phyloP scores from a whole-genome alignment of 306 rosid genomes.

The Calophaca sinica region DNA sequence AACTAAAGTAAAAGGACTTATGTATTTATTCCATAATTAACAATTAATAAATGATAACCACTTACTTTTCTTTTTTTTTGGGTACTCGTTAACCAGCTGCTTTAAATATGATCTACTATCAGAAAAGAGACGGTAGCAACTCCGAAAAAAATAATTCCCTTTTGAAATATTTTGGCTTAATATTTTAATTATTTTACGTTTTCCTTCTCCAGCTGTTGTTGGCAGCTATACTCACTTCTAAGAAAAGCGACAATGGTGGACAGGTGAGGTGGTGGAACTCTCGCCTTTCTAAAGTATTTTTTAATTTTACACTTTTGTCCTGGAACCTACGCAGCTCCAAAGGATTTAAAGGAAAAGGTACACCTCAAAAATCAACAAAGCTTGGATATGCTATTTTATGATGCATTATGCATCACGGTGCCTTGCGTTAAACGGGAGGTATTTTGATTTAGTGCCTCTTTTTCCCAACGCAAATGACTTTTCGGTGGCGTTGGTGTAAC shows the following conservation, averaged over 20 bases:
- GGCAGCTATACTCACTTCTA: conserved; percentile 64
- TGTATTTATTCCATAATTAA: conserved; percentile 5
- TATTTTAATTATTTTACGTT: conserved; percentile 4
- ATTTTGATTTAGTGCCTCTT: not conserved
- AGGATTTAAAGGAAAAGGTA: conserved; percentile 43
- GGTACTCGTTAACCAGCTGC: too few relatives aligned
- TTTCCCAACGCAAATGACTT: too few relatives aligned
- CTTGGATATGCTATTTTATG: not conserved
- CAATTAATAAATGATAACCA: not conserved
- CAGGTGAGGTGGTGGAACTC: conserved; percentile 29
- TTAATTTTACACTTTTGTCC: conserved; percentile 21
- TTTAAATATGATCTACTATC: not conserved
- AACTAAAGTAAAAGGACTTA: too few relatives aligned
- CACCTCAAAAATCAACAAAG: conserved; percentile 6
- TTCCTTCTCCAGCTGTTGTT: conserved; percentile 28
- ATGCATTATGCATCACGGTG: not conserved
- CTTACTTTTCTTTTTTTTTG: too few relatives aligned
- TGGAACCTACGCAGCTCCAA: conserved; percentile 51
- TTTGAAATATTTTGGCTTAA: not conserved
- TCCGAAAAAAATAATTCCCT: not conserved
- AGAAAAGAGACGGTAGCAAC: not conserved
- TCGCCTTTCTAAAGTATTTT: conserved; percentile 31
- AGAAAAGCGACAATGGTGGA: conserved; percentile 63
- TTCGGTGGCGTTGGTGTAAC: too few relatives aligned
- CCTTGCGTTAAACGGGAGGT: conserved; percentile 38